Evolutionary conservation across 2,329 filamentous ascomycete species (phyloP), one percentile per base, ranked within the genome.

Genomic region (Paracoccidioides brasiliensis): DNA sequence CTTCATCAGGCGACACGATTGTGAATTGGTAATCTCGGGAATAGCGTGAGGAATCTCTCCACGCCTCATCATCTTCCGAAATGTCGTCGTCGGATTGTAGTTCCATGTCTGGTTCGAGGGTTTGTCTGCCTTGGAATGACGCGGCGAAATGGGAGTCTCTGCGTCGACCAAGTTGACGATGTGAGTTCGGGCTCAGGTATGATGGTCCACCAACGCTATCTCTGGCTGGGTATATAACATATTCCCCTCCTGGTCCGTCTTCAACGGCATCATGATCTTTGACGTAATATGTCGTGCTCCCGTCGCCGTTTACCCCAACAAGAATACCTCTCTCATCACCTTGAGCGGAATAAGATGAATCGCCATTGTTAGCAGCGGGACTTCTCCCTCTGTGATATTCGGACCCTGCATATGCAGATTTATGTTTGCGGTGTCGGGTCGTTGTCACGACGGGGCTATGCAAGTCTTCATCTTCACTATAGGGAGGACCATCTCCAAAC

Each of bases 21-120:
- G 89, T 94, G 69, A 96, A 95, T 64, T 94, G 88, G 69, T 95
- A 96, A 70, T 95, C 88, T 61, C 87, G 83, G 48, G 89, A 94
- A 70, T 90, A 95, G 64, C 90, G 82, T 55, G 84, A 88, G 67
- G 88, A 80, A 65, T 90, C 84, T 42, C 70, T 67, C 54, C 72
- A 68, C 55, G 66, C 71, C 58, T 80, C 81, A 12, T 74, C 76
- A 58, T 82, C 81, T 8, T 52, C 49, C 2, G 82, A 83, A 57
- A 77, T 79, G 15, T 72, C 70, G 42, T 72, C 72, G 53, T 76
- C 73, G 4, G 72, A 72, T 44, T 72, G 67, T 50, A 67, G 62
- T 28, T 63, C 67, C 30, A 63, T 58, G 6, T 69, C 68, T 38
- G 61, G 63, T 30, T 58, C 64, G 68, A 67, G 32, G 63, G 60